Conservation (phyloP, 75 land plant species). For the Sequoiadendron giganteum region DNA sequence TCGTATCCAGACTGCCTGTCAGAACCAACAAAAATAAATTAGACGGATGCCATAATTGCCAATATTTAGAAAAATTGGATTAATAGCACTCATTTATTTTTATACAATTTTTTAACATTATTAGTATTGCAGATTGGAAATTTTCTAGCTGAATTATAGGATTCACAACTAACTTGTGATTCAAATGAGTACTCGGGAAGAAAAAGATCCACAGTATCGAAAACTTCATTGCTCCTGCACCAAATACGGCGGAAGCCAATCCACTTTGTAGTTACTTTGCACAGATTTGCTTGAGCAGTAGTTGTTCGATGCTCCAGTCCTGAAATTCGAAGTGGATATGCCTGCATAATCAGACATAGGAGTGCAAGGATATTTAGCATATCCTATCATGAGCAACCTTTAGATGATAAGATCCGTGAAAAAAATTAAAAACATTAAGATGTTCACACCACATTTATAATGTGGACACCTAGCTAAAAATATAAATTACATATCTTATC, state of each 20-base stretch:
- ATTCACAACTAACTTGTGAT: slow-evolving; percentile 70
- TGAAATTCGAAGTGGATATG: slow-evolving; percentile 60
- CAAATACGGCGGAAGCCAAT: slow-evolving; percentile 84
- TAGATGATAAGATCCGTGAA: neutral
- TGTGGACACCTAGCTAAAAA: neutral
- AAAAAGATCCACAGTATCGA: slow-evolving; percentile 89
- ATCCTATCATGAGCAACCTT: neutral
- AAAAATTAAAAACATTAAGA: neutral
- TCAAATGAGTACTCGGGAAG: slow-evolving; percentile 87
- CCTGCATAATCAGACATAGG: slow-evolving; percentile 39
- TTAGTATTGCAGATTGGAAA: neutral
- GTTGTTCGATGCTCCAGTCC: slow-evolving; percentile 36
- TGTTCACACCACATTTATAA: neutral
- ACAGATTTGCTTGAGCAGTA: slow-evolving; percentile 66
- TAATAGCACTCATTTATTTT: neutral
- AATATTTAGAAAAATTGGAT: neutral
- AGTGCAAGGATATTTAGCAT: neutral
- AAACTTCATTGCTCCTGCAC: slow-evolving; percentile 61
- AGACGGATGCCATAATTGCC: neutral
- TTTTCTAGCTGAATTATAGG: neutral
- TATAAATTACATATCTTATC: neutral
- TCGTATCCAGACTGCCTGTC: slow-evolving; percentile 94
- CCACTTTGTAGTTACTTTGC: slow-evolving; percentile 92
- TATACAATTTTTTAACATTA: neutral
- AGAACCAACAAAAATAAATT: neutral